These are phyloP conservation scores for Aureobasidium sp. DNA, from an alignment of 2,329 filamentous ascomycete species.

Conservation along the genomic window DNA sequence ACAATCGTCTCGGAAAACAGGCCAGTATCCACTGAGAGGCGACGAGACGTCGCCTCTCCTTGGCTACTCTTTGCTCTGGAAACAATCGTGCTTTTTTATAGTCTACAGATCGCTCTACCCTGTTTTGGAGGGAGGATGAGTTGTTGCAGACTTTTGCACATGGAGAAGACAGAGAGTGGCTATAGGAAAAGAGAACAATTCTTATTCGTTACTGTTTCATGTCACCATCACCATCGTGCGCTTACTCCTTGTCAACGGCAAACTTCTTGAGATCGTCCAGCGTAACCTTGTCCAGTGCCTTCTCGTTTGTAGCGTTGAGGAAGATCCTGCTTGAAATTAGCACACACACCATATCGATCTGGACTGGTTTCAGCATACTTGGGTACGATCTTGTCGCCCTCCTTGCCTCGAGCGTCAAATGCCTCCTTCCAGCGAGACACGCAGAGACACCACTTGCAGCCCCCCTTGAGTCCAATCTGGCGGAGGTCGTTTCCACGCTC, in stretches of 20 bases:
- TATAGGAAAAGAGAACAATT: neutral
- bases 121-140: neutral
- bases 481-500: conserved; percentile 51
- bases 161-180: neutral
- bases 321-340: conserved; percentile 30
- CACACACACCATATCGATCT: conserved; percentile 19
- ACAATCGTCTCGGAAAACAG: neutral
- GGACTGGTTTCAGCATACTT: conserved; percentile 20
- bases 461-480: conserved; percentile 44
- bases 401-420: conserved; percentile 43
- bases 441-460: conserved; percentile 57
- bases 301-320: conserved; percentile 44
- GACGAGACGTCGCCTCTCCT: neutral
- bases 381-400: conserved; percentile 38
- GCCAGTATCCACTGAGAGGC: neutral
- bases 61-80: neutral
- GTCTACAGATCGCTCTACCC: neutral
- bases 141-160: neutral
- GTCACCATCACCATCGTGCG: neutral
- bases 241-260: conserved; percentile 33
- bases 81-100: neutral
- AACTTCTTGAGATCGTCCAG: conserved; percentile 43
- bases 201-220: neutral
- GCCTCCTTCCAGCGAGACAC: conserved; percentile 47
- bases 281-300: conserved; percentile 39